phyloP scores from a whole-genome alignment of 164 flowering plant genomes.

The Brasenia schreberi region DNA sequence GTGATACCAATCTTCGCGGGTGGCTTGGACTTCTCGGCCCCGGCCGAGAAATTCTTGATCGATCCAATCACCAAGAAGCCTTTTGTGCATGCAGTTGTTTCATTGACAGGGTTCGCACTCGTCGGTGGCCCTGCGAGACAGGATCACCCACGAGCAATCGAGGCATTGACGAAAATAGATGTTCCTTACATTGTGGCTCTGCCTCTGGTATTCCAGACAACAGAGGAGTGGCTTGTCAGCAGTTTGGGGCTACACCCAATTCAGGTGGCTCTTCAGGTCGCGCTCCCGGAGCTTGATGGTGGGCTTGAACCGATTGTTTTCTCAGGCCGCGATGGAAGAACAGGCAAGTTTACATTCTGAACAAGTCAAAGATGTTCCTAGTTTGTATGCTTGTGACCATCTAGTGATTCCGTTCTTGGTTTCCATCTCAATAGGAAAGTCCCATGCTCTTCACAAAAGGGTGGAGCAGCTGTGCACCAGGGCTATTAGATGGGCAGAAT shows the following conservation, averaged over 20 bases:
- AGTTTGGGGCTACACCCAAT: slow-evolving; percentile 95
- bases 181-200: slow-evolving; percentile 94
- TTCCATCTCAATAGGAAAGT: slow-evolving; percentile 55
- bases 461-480: slow-evolving; percentile 97
- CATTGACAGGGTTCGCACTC: slow-evolving; percentile 91
- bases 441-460: slow-evolving; percentile 97
- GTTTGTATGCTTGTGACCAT: too few relatives aligned
- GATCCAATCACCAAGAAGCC: slow-evolving; percentile 79
- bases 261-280: slow-evolving; percentile 98
- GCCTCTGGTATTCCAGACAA: slow-evolving; percentile 96
- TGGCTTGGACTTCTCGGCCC: slow-evolving; percentile 93
- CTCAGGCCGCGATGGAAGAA: slow-evolving; percentile 87
- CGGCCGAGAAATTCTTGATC: slow-evolving; percentile 67
- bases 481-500: slow-evolving; percentile 90
- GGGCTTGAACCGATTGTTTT: slow-evolving; percentile 99
- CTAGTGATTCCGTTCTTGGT: too few relatives aligned
- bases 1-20: slow-evolving; percentile 94
- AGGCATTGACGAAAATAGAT: slow-evolving; percentile 87
- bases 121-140: slow-evolving; percentile 99
- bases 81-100: slow-evolving; percentile 63
- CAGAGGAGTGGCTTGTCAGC: slow-evolving; percentile 97
- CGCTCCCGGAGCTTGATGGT: slow-evolving; percentile 97
- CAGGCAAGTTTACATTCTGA: slow-evolving; percentile 39
- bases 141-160: slow-evolving; percentile 92
- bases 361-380: too few relatives aligned